These are phyloP conservation scores for Drechslera avenae DNA, from an alignment of 2,329 filamentous ascomycete genomes.

Conservation along the genomic window DNA sequence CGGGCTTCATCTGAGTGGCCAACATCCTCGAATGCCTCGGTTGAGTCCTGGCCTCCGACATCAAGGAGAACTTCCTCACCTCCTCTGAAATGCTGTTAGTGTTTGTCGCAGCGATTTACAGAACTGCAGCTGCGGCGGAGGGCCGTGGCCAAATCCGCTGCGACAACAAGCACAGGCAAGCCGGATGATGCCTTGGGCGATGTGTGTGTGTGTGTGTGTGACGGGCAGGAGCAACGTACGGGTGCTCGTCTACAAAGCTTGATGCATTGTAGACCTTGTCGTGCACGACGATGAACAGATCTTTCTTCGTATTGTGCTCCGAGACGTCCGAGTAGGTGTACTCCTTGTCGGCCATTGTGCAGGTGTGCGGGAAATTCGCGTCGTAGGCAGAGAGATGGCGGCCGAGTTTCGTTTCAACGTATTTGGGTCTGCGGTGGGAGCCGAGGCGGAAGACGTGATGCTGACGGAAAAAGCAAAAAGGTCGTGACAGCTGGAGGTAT, in stretches of 20 bases:
- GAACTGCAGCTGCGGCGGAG: neutral
- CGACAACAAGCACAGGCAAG: neutral
- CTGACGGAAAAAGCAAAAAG: neutral
- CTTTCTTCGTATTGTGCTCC: constrained; percentile 71
- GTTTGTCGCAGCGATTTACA: neutral
- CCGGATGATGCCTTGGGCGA: neutral
- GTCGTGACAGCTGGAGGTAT: neutral
- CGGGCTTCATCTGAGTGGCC: constrained; percentile 98
- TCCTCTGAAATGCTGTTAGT: constrained; percentile 65
- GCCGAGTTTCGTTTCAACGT: neutral
- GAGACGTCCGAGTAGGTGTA: constrained; percentile 50
- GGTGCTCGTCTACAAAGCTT: constrained; percentile 96
- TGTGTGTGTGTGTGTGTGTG: too few species aligned
- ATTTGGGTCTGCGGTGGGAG: neutral
- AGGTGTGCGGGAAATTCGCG: constrained; percentile 5
- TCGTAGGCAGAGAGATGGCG: neutral
- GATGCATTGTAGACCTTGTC: constrained; percentile 93
- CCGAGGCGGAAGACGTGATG: too few species aligned
- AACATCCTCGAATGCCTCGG: constrained; percentile 98
- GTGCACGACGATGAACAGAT: constrained; percentile 88
- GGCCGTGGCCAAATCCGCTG: constrained; percentile 7
- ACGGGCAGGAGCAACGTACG: constrained; percentile 66
- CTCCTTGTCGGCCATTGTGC: constrained; percentile 47
- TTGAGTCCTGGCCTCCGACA: constrained; percentile 92
- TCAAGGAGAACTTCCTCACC: constrained; percentile 98